Evolutionary conservation across 2,329 filamentous ascomycete genomes (phyloP), one percentile per base, ranked within the genome.

Genomic region (Eutypella sp.): DNA sequence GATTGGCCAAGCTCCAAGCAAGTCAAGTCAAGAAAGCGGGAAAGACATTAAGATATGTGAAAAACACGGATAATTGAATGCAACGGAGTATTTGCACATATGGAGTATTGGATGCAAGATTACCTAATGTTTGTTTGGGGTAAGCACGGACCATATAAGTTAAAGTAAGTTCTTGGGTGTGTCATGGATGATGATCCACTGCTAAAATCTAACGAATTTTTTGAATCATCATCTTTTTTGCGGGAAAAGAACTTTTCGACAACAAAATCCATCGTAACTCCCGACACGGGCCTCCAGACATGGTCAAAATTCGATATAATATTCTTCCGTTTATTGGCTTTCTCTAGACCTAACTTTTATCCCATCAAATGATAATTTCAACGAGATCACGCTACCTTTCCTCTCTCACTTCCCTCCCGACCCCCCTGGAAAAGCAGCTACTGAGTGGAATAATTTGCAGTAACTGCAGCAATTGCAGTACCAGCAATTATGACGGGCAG

Each of bases 401-500:
- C 65, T 67, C 67, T 65, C 65, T 64, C 64, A 56, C 61, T 65
- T 67, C 67, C 66, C 65, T 64, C 64, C 56, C 58, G 57, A 56
- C 55, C 66, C 60, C 66, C 57, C 65, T 62, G 60, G 63, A 62
- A n/a, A n/a, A n/a, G n/a, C n/a, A n/a, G n/a, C n/a, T n/a, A n/a
- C n/a, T n/a, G n/a, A n/a, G n/a, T n/a, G n/a, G n/a, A n/a, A n/a
- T n/a, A n/a, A n/a, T n/a, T n/a, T n/a, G n/a, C n/a, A n/a, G n/a
- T n/a, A n/a, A n/a, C n/a, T n/a, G n/a, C n/a, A n/a, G n/a, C n/a
- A n/a, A n/a, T n/a, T n/a, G n/a, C n/a, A n/a, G n/a, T n/a, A n/a
- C n/a, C n/a, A n/a, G n/a, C 59, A 70, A 78, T 69, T 73, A 81
- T 81, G 78, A 76, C 73, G 68, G 72, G 73, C 71, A n/a, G n/a